Conservation (phyloP, 2,329 filamentous ascomycete species). For the Exophiala mesophila region DNA sequence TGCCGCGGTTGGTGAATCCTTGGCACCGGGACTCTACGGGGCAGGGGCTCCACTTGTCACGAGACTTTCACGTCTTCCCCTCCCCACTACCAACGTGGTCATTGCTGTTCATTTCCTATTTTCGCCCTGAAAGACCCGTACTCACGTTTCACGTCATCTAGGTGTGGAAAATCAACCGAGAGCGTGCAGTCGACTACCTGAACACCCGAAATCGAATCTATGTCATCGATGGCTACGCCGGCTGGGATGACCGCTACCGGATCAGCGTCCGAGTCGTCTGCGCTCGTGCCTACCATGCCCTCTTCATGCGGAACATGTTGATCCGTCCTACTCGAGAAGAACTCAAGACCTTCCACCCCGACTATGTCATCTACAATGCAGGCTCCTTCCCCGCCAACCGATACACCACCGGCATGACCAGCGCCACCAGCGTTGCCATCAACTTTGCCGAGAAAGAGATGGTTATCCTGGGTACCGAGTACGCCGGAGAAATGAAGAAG, state of each 20-base stretch:
- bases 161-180: conserved; percentile 99
- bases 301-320: conserved; percentile 99
- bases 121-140: too few relatives aligned
- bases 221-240: conserved; percentile 93
- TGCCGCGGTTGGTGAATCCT: conserved; percentile 8
- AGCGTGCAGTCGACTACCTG: conserved; percentile 97
- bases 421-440: conserved; percentile 93
- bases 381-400: conserved; percentile 98
- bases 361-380: conserved; percentile 99
- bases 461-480: conserved; percentile 99
- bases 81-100: too few relatives aligned
- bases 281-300: conserved; percentile 96
- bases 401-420: conserved; percentile 98
- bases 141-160: too few relatives aligned
- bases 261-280: conserved; percentile 97
- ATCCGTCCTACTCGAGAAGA: conserved; percentile 89
- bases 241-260: conserved; percentile 97
- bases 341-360: conserved; percentile 94
- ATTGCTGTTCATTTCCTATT: too few relatives aligned
- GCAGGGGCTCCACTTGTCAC: too few relatives aligned
- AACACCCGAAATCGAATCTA: conserved; percentile 99
- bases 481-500: conserved; percentile 97
- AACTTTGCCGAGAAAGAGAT: conserved; percentile 99
- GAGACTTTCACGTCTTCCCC: too few relatives aligned
- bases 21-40: conserved; percentile 17